phyloP scores from a whole-genome alignment of 2,329 filamentous ascomycete species.

The Aureobasidium sp. region DNA sequence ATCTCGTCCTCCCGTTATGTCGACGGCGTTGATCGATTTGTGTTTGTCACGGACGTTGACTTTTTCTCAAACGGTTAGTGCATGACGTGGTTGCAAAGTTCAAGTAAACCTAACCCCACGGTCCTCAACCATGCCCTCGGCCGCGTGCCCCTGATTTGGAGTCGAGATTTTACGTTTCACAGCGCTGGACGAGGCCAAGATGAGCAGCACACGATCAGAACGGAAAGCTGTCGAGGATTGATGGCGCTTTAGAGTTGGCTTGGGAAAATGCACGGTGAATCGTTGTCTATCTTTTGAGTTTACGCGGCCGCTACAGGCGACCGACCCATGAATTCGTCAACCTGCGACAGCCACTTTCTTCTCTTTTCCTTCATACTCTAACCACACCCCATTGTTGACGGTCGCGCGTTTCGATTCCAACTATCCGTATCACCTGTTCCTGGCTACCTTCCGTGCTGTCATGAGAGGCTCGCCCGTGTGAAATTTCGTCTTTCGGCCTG shows the following conservation, averaged over 20 bases:
- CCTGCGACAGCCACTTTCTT: conserved; percentile 3
- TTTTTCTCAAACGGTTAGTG: neutral
- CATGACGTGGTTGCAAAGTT: neutral
- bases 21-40: neutral
- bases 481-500: neutral
- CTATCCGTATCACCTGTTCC: neutral
- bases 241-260: conserved; percentile 8
- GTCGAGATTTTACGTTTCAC: neutral
- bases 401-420: neutral
- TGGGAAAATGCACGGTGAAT: conserved; percentile 1
- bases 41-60: neutral
- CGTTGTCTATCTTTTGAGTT: conserved; percentile 5
- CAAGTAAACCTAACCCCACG: neutral
- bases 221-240: neutral
- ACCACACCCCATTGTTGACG: neutral
- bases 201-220: neutral
- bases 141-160: neutral
- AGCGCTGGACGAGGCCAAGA: neutral
- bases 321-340: neutral
- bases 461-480: neutral
- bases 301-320: neutral
- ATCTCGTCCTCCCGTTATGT: neutral
- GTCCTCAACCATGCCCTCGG: neutral
- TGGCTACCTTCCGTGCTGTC: neutral
- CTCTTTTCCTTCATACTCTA: neutral